Conservation (phyloP, 108 stramenopile genomes). For the Discostella pseudostelligera region DNA sequence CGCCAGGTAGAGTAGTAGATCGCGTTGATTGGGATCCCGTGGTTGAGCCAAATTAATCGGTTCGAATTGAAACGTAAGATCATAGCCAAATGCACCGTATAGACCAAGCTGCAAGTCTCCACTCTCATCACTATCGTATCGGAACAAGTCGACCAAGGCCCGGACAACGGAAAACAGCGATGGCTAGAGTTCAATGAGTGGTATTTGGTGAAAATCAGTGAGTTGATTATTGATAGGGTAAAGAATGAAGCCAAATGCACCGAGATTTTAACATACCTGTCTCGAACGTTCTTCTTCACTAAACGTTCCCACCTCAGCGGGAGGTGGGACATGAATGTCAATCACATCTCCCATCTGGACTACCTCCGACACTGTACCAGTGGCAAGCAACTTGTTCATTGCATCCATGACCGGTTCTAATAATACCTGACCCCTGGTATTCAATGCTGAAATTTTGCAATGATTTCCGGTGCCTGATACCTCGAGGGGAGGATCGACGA, state of each 20-base stretch:
- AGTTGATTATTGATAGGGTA: background rate
- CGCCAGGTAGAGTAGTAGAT: conserved; percentile 91
- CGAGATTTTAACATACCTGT: conserved; percentile 56
- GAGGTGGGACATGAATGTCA: conserved; percentile 71
- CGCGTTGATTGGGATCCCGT: conserved; percentile 86
- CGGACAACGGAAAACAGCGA: conserved; percentile 93
- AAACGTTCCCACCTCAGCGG: conserved; percentile 80
- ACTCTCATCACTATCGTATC: conserved; percentile 62
- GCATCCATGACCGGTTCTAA: conserved; percentile 77
- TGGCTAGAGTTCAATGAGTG: conserved; percentile 48
- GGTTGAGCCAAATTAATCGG: conserved; percentile 84
- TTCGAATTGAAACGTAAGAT: conserved; percentile 97
- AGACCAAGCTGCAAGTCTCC: conserved; percentile 93
- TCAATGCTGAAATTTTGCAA: conserved; percentile 88
- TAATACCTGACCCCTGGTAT: conserved; percentile 78
- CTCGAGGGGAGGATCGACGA: conserved; percentile 93
- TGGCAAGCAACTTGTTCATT: conserved; percentile 62
- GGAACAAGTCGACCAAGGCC: conserved; percentile 80
- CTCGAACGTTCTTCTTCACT: conserved; percentile 93
- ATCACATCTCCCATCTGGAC: conserved; percentile 45
- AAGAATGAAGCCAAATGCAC: background rate
- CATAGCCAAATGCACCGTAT: conserved; percentile 97
- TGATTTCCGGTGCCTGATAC: conserved; percentile 73
- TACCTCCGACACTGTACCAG: conserved; percentile 55
- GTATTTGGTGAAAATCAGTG: background rate